Percentiles rank a stretch among this genome's conserved stretches.
These are phyloP conservation scores for Sporothrix brunneoviolacea DNA, from an alignment of 2,329 filamentous ascomycete species.

Conservation along the genomic window DNA sequence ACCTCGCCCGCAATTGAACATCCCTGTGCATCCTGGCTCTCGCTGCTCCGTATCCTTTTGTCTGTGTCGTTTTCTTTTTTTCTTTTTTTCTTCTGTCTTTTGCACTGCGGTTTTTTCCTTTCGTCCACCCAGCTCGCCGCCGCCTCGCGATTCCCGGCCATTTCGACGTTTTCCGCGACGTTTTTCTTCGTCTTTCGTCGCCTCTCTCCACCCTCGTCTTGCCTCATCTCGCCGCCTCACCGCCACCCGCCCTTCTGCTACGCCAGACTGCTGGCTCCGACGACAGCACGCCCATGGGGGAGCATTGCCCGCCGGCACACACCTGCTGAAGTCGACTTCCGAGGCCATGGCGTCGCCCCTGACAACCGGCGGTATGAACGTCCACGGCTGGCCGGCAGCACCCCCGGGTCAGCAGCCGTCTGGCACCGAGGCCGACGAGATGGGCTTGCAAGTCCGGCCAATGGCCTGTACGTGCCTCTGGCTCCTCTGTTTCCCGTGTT, in stretches of 20 bases:
- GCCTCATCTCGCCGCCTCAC: neutral
- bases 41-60: neutral
- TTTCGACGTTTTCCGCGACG: too few species aligned
- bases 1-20: neutral
- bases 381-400: constrained; percentile 10
- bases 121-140: too few species aligned
- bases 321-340: neutral
- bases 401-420: constrained; percentile 3
- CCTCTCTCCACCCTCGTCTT: neutral
- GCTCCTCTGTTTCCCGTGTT: neutral
- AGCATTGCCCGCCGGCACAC: neutral
- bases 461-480: constrained; percentile 28
- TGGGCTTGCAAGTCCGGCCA: constrained; percentile 25
- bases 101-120: neutral
- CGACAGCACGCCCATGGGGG: constrained; percentile 5
- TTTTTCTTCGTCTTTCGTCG: too few species aligned
- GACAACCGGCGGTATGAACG: constrained; percentile 14
- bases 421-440: constrained; percentile 22
- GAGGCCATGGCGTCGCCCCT: constrained; percentile 19
- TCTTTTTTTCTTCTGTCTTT: too few species aligned
- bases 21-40: neutral
- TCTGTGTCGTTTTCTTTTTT: neutral
- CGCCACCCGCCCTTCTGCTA: neutral
- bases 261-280: neutral
- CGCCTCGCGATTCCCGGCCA: too few species aligned